phyloP scores from a whole-genome alignment of 75 land plant species.

The Sequoiadendron giganteum region DNA sequence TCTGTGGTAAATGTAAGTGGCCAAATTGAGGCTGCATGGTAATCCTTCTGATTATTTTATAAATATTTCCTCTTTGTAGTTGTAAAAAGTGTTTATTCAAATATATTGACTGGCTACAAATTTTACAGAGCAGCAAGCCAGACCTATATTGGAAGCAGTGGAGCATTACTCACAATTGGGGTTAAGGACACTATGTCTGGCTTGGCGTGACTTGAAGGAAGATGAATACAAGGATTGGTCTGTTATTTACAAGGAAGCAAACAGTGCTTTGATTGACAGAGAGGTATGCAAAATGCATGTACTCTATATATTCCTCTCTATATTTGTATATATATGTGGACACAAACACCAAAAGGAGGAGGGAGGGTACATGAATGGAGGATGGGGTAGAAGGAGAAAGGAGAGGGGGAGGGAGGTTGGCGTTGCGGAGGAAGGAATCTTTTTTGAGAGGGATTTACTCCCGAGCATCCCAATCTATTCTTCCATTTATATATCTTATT shows the following conservation, averaged over 20 bases:
- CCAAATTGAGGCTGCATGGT: background rate
- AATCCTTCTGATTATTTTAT: background rate
- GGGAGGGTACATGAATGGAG: too few relatives aligned
- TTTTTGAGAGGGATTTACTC: background rate
- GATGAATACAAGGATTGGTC: constrained; percentile 93
- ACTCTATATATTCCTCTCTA: background rate
- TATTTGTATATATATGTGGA: background rate
- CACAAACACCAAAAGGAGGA: background rate
- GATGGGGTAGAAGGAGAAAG: too few relatives aligned
- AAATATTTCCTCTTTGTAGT: background rate
- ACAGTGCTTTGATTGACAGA: constrained; percentile 74
- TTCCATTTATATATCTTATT: background rate
- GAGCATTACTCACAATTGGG: constrained; percentile 91
- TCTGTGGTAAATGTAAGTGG: constrained; percentile 1
- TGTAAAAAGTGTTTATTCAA: background rate
- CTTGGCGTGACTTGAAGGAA: constrained; percentile 86
- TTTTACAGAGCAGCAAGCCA: constrained; percentile 75
- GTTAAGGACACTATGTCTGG: constrained; percentile 86
- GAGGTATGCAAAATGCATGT: constrained; percentile 56
- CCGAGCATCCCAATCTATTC: background rate
- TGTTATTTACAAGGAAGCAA: constrained; percentile 82
- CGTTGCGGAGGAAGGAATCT: background rate
- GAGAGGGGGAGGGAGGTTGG: background rate
- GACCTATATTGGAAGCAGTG: constrained; percentile 71
- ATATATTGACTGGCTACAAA: background rate